phyloP scores from a whole-genome alignment of 2,329 filamentous ascomycete genomes.

The Aspergillus sp. region DNA sequence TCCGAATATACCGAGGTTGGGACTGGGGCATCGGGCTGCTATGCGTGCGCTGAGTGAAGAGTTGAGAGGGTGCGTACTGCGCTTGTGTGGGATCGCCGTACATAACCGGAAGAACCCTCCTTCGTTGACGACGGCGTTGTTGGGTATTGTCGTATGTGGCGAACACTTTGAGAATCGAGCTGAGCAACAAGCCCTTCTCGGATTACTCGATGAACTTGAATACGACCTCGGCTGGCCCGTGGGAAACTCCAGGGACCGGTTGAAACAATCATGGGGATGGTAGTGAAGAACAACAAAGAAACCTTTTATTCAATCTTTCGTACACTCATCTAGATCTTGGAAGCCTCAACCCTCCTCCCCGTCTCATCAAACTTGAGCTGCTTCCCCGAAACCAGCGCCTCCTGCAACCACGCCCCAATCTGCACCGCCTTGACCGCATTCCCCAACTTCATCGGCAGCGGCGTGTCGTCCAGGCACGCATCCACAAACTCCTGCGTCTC shows the following conservation, averaged over 20 bases:
- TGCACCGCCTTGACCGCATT: conserved; percentile 62
- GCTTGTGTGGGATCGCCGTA: conserved; percentile 4
- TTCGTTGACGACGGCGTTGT: conserved; percentile 7
- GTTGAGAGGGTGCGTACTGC: neutral
- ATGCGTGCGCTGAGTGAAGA: conserved; percentile 4
- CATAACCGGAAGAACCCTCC: conserved; percentile 7
- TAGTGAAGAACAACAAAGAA: neutral
- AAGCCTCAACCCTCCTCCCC: conserved; percentile 50
- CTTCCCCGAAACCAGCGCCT: conserved; percentile 58
- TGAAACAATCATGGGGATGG: conserved; percentile 1
- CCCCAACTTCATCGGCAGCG: conserved; percentile 60
- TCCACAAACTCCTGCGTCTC: conserved; percentile 69
- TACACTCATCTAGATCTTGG: conserved; percentile 5
- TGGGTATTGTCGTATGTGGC: conserved; percentile 7
- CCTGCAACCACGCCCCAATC: conserved; percentile 65
- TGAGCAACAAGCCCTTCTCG: neutral
- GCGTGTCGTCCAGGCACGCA: conserved; percentile 59
- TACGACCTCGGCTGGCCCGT: conserved; percentile 8
- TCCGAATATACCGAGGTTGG: conserved; percentile 41
- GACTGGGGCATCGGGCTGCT: conserved; percentile 6
- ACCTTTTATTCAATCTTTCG: neutral
- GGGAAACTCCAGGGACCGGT: neutral
- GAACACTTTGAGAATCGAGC: neutral
- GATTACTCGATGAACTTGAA: conserved; percentile 2
- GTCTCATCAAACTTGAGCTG: conserved; percentile 64